Evolutionary conservation across 257 asterid genomes (phyloP).

Genomic region (Gentiana dahurica): DNA sequence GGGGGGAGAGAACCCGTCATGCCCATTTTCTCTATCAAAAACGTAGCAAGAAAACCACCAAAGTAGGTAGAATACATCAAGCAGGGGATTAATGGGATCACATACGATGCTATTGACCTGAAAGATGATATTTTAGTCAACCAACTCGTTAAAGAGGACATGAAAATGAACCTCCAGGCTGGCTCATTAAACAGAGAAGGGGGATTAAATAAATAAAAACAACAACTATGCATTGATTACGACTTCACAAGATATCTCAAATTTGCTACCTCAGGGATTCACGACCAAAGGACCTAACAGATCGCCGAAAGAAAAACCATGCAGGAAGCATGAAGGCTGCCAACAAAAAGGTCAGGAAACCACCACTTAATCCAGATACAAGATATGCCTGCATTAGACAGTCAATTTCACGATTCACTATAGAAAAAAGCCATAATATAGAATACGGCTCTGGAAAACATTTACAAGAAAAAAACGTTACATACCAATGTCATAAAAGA

Average conservation of each 20-base stretch:
- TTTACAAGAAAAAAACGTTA: constrained; percentile 6
- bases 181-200: too few species aligned
- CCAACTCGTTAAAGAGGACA: too few species aligned
- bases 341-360: constrained; percentile 60
- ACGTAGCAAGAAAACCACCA: constrained; percentile 74
- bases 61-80: constrained; percentile 63
- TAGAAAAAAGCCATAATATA: not conserved
- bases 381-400: constrained; percentile 64
- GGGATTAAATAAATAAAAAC: not conserved
- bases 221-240: not conserved
- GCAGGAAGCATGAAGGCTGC: constrained; percentile 77
- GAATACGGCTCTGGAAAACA: not conserved
- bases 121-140: constrained; percentile 18
- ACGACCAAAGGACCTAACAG: constrained; percentile 46
- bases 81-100: constrained; percentile 69
- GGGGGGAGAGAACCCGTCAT: constrained; percentile 90
- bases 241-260: not conserved
- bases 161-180: too few species aligned
- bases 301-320: constrained; percentile 58
- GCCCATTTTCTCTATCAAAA: constrained; percentile 98
- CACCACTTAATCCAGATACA: constrained; percentile 76
- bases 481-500: constrained; percentile 72
- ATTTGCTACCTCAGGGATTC: constrained; percentile 62
- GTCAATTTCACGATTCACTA: constrained; percentile 6
- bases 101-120: constrained; percentile 83